Evolutionary conservation across 768 basidiomycete genomes (phyloP).

Genomic region (Neoboletus subvelutipes): DNA sequence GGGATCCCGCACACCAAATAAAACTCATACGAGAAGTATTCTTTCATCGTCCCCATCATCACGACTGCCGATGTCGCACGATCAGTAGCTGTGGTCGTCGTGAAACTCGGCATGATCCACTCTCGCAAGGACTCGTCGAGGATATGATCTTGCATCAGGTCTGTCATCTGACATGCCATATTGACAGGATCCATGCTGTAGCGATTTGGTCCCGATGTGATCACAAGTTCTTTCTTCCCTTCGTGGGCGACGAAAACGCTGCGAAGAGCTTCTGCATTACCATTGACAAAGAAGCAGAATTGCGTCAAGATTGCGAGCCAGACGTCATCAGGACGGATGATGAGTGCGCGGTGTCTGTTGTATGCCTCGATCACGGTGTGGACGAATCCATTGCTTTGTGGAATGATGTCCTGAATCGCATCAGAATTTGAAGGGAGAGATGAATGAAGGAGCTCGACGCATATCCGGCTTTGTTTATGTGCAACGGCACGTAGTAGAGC

Average conservation of each 20-base stretch:
- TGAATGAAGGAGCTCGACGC: background rate
- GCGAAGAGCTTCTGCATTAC: conserved; percentile 31
- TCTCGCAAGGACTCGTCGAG: background rate
- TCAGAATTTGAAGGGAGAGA: background rate
- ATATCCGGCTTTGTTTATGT: background rate
- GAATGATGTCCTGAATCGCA: conserved; percentile 14
- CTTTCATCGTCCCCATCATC: background rate
- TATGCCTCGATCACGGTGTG: conserved; percentile 28
- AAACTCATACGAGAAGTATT: conserved; percentile 15
- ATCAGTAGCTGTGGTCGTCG: background rate
- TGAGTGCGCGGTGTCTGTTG: conserved; percentile 30
- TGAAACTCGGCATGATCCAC: background rate
- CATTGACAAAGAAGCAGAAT: conserved; percentile 38
- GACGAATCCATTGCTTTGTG: conserved; percentile 29
- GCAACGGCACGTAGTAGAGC: background rate
- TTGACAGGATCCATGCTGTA: conserved; percentile 29
- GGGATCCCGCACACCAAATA: background rate
- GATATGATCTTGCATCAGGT: background rate
- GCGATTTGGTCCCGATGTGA: conserved; percentile 8
- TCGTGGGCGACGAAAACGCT: conserved; percentile 18
- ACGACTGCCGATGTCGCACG: background rate
- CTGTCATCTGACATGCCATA: conserved; percentile 7
- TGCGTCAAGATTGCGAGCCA: conserved; percentile 35
- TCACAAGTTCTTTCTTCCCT: conserved; percentile 20
- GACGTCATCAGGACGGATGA: conserved; percentile 47